Evolutionary conservation across 257 asterid genomes (phyloP).

Genomic region (Solanum megistacrolobum): DNA sequence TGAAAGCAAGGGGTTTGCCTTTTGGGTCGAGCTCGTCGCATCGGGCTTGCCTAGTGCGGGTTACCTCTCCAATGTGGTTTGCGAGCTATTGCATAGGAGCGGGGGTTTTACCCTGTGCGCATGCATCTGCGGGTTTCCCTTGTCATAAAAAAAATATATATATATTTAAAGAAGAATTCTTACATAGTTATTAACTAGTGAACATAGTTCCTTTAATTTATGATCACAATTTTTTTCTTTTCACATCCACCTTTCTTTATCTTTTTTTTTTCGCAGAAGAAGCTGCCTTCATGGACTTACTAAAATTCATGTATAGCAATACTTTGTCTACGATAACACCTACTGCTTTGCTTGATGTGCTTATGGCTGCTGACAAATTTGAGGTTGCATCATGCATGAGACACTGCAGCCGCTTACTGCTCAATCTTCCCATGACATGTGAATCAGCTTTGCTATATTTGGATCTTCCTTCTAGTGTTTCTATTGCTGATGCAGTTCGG

Average conservation of each 20-base stretch:
- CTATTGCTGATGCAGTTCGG: slow-evolving; percentile 2
- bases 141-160: no score
- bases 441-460: slow-evolving; percentile 3
- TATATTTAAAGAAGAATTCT: background rate
- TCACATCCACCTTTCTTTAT: background rate
- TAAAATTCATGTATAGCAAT: slow-evolving; percentile 3
- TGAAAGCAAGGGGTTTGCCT: no score
- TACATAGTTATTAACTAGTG: background rate
- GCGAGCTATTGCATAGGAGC: no score
- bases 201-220: background rate
- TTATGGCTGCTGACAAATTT: slow-evolving; percentile 8
- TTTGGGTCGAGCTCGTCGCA: no score
- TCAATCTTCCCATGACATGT: slow-evolving; percentile 8
- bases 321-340: background rate
- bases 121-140: no score
- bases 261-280: background rate
- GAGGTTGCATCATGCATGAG: slow-evolving; percentile 13
- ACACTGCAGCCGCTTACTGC: slow-evolving; percentile 4
- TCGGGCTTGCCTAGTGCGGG: no score
- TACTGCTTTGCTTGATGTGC: slow-evolving; percentile 3
- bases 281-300: slow-evolving; percentile 1
- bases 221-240: background rate
- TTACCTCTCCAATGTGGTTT: no score
- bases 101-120: no score
- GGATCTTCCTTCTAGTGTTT: slow-evolving; percentile 6